Evolutionary conservation across 768 basidiomycete genomes (phyloP).

Genomic region (Rhodotorula kratochvilovae): DNA sequence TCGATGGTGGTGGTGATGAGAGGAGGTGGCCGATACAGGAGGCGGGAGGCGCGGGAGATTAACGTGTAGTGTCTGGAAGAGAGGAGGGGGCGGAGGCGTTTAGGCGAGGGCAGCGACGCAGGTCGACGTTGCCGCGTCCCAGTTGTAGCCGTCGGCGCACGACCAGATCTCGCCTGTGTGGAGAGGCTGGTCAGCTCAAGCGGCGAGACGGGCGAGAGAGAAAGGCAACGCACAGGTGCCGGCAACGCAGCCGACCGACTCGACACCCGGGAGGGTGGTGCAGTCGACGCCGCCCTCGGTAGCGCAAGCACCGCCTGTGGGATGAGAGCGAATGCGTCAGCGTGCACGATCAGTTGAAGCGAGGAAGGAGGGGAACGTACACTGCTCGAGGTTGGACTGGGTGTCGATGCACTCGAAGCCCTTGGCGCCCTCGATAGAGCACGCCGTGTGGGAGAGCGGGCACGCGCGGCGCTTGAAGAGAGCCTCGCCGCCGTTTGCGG

Average conservation of each 20-base stretch:
- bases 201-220: neutral
- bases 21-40: too few species aligned
- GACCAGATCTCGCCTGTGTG: slow-evolving; percentile 24
- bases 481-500: neutral
- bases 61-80: neutral
- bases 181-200: neutral
- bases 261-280: slow-evolving; percentile 22
- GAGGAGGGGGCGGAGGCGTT: neutral
- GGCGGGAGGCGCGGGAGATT: neutral
- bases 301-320: slow-evolving; percentile 33
- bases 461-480: slow-evolving; percentile 13
- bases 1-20: too few species aligned
- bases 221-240: neutral
- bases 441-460: slow-evolving; percentile 21
- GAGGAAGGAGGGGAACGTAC: neutral
- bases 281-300: slow-evolving; percentile 31
- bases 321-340: neutral
- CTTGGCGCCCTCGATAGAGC: slow-evolving; percentile 1
- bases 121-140: neutral
- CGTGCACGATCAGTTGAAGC: too few species aligned
- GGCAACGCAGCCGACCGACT: slow-evolving; percentile 14
- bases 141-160: slow-evolving; percentile 22
- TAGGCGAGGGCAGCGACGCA: slow-evolving; percentile 12
- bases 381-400: slow-evolving; percentile 5
- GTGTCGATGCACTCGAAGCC: slow-evolving; percentile 39